phyloP scores from a whole-genome alignment of 108 stramenopile species.

The Pseudonitzschia multistriata region DNA sequence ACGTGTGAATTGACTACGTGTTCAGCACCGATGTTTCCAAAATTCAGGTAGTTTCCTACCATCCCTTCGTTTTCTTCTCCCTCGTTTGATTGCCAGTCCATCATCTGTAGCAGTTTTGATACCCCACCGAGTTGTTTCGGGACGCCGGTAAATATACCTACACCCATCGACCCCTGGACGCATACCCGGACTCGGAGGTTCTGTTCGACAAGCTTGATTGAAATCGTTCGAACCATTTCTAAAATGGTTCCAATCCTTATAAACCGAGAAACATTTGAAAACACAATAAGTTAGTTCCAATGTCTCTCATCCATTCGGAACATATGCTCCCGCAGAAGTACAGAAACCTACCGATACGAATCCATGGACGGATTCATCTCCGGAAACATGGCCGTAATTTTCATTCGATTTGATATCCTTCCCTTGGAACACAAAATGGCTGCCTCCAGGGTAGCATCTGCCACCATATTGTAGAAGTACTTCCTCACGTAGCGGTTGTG shows the following conservation, averaged over 20 bases:
- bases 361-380: slow-evolving; percentile 88
- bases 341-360: slow-evolving; percentile 56
- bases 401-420: slow-evolving; percentile 74
- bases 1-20: slow-evolving; percentile 67
- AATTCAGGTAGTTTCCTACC: slow-evolving; percentile 76
- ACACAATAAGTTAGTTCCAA: neutral
- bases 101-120: slow-evolving; percentile 67
- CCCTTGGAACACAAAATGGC: slow-evolving; percentile 63
- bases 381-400: slow-evolving; percentile 77
- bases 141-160: slow-evolving; percentile 82
- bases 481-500: slow-evolving; percentile 83
- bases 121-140: slow-evolving; percentile 84
- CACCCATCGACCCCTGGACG: slow-evolving; percentile 84
- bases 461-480: slow-evolving; percentile 81
- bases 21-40: slow-evolving; percentile 76
- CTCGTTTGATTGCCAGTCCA: slow-evolving; percentile 81
- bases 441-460: slow-evolving; percentile 68
- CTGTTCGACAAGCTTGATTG: slow-evolving; percentile 72
- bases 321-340: neutral
- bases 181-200: slow-evolving; percentile 81
- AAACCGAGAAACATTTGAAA: neutral
- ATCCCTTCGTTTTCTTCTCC: slow-evolving; percentile 88
- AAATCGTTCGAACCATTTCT: slow-evolving; percentile 69
- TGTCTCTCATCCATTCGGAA: neutral
- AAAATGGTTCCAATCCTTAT: slow-evolving; percentile 77